Conservation (phyloP, 1,284 basidiomycete genomes). For the Apiotrichum siamense region DNA sequence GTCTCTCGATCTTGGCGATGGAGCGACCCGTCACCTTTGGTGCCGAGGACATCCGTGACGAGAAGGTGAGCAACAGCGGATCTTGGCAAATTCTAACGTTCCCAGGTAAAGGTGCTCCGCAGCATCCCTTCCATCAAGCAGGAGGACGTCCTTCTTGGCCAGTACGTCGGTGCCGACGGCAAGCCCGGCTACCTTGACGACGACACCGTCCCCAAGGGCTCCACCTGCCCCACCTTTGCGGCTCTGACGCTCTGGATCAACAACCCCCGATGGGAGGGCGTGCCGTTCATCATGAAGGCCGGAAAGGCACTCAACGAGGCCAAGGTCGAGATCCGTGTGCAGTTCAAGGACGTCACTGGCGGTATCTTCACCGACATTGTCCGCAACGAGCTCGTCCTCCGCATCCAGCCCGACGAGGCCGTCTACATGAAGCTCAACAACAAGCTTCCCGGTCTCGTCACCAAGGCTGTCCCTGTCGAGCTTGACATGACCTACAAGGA, state of each 20-base stretch:
- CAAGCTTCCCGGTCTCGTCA: constrained; percentile 83
- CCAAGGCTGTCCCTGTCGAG: constrained; percentile 83
- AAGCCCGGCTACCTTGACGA: constrained; percentile 98
- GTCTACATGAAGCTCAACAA: constrained; percentile 93
- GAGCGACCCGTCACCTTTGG: constrained; percentile 95
- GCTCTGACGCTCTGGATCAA: constrained; percentile 82
- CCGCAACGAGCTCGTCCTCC: constrained; percentile 89
- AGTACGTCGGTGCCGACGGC: constrained; percentile 78
- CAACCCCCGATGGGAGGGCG: constrained; percentile 94
- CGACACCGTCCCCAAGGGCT: constrained; percentile 83
- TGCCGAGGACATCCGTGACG: constrained; percentile 91
- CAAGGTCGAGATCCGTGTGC: constrained; percentile 92
- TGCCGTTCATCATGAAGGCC: constrained; percentile 93
- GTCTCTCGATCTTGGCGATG: constrained; percentile 87
- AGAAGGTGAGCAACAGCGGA: constrained; percentile 62
- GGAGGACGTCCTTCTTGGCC: constrained; percentile 78
- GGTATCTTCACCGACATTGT: constrained; percentile 94
- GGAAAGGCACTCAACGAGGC: constrained; percentile 95
- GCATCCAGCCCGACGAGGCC: constrained; percentile 90
- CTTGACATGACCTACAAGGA: constrained; percentile 97
- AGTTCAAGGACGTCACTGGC: constrained; percentile 91
- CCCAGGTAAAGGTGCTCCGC: constrained; percentile 86
- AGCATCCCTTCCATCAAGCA: constrained; percentile 73
- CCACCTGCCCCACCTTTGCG: constrained; percentile 86
- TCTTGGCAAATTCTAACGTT: constrained; percentile 13